Percentiles rank a stretch among this genome's conserved stretches.
These are phyloP conservation scores for Telopea speciosissima DNA, from an alignment of 177 flowering plant genomes.

Conservation along the genomic window DNA sequence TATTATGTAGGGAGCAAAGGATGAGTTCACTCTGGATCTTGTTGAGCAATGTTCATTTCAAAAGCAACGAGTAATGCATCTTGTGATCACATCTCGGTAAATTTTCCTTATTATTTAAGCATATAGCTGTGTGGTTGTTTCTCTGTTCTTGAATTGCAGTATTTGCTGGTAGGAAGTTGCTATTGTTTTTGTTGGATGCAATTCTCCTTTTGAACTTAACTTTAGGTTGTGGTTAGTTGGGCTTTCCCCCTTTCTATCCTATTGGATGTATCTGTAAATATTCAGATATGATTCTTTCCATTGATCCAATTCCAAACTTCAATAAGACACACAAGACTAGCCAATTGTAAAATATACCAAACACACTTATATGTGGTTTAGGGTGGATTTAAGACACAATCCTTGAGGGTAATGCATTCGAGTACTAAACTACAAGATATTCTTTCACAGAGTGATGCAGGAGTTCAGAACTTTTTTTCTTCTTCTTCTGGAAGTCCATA, in stretches of 20 bases:
- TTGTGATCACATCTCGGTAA: slow-evolving; percentile 83
- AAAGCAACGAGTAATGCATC: slow-evolving; percentile 91
- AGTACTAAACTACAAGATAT: too few species aligned
- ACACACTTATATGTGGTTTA: too few species aligned
- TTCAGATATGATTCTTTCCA: too few species aligned
- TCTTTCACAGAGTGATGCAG: too few species aligned
- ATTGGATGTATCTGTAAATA: too few species aligned
- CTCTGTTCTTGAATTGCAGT: background rate
- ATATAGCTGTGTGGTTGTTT: background rate
- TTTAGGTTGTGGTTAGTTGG: background rate
- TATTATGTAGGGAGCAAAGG: slow-evolving; percentile 64
- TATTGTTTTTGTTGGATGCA: background rate
- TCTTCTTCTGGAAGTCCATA: too few species aligned
- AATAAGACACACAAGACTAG: too few species aligned
- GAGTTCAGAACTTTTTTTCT: too few species aligned
- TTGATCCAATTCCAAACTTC: too few species aligned
- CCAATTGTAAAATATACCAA: too few species aligned
- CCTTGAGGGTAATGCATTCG: too few species aligned
- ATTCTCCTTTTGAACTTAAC: background rate
- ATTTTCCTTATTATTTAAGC: slow-evolving; percentile 2
- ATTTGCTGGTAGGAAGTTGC: background rate
- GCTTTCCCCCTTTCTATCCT: background rate
- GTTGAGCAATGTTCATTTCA: slow-evolving; percentile 97
- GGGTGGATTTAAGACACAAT: too few species aligned
- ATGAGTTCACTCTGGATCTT: slow-evolving; percentile 95